Conservation (phyloP, 257 asterid genomes). For the Ligustrum vulgare region DNA sequence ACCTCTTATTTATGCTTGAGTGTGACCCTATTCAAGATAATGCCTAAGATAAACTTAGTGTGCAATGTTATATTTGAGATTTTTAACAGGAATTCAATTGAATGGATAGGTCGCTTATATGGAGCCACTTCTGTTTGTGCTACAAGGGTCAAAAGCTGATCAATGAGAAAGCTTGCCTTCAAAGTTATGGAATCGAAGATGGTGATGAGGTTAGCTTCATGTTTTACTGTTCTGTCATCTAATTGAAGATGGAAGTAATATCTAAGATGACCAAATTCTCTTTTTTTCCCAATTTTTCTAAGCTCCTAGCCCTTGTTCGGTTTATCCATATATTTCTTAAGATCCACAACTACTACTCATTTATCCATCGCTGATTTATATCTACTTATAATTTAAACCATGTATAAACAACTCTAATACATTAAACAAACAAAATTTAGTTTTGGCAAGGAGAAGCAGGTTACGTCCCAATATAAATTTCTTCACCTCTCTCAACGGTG, state of each 20-base stretch:
- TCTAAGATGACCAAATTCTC: not conserved
- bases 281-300: not conserved
- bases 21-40: not conserved
- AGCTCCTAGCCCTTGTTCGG: not conserved
- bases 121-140: conserved; percentile 65
- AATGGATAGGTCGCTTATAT: conserved; percentile 46
- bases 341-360: too few species aligned
- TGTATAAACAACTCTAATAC: too few species aligned
- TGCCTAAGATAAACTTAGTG: not conserved
- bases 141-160: conserved; percentile 46
- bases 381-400: too few species aligned
- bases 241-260: not conserved
- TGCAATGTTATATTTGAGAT: not conserved
- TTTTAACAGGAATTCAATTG: not conserved
- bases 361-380: too few species aligned
- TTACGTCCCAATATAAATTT: not conserved
- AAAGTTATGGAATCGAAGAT: conserved; percentile 50
- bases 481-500: not conserved
- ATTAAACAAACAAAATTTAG: not conserved
- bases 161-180: conserved; percentile 39
- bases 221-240: not conserved
- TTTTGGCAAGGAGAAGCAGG: not conserved
- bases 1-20: not conserved
- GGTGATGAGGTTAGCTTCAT: conserved; percentile 52
- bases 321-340: too few species aligned